Percentiles rank a stretch among this genome's conserved stretches.
Evolutionary conservation across 1,284 basidiomycete species (phyloP).

Genomic region (Fistulina hepatica): DNA sequence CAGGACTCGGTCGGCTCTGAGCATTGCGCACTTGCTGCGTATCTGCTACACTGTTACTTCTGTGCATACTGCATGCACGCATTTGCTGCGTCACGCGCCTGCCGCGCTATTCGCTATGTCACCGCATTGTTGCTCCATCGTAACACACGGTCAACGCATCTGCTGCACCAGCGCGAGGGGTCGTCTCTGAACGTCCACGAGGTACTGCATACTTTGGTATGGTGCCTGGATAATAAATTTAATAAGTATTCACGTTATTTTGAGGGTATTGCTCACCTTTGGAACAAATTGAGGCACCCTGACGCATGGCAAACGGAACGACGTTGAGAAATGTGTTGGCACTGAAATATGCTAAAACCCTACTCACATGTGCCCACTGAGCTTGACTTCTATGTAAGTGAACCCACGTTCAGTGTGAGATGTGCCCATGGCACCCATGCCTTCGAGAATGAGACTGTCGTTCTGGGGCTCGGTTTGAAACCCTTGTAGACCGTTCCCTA

Average conservation of each 20-base stretch:
- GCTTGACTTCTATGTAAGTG: slow-evolving; percentile 51
- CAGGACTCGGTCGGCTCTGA: too few species aligned
- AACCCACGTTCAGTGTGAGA: slow-evolving; percentile 56
- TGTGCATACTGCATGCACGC: too few species aligned
- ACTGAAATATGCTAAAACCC: not conserved
- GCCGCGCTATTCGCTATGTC: too few species aligned
- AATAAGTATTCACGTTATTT: not conserved
- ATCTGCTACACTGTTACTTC: too few species aligned
- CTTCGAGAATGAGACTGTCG: slow-evolving; percentile 61
- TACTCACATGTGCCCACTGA: slow-evolving; percentile 62
- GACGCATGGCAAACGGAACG: too few species aligned
- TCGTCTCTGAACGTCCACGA: slow-evolving; percentile 50
- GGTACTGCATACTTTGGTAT: slow-evolving; percentile 58
- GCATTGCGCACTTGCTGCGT: too few species aligned
- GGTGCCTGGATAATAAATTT: slow-evolving; percentile 33
- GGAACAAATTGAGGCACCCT: slow-evolving; percentile 63
- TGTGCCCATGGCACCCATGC: slow-evolving; percentile 53
- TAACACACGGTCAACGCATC: too few species aligned
- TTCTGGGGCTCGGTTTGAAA: slow-evolving; percentile 56
- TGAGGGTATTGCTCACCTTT: slow-evolving; percentile 29
- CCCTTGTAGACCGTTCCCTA: slow-evolving; percentile 58
- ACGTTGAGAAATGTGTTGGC: slow-evolving; percentile 4
- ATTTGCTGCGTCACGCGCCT: too few species aligned
- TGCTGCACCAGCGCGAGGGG: too few species aligned
- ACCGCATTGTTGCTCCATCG: too few species aligned